phyloP scores from a whole-genome alignment of 108 stramenopile genomes.

The Parietichytrium sp. region DNA sequence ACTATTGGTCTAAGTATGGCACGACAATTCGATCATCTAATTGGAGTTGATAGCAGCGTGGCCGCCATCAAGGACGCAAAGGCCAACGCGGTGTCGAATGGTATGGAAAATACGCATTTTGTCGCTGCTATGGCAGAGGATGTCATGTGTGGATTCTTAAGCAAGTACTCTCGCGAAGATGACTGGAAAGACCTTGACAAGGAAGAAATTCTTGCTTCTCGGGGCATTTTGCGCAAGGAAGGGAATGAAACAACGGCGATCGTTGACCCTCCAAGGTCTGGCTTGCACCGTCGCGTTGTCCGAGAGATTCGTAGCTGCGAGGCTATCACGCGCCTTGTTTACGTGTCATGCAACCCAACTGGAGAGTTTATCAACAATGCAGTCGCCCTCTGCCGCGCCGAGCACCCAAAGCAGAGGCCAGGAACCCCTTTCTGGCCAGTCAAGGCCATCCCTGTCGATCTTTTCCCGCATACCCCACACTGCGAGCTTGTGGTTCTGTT shows the following conservation, averaged over 20 bases:
- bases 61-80: constrained; percentile 83
- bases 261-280: constrained; percentile 88
- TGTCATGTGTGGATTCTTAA: too few relatives aligned
- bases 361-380: constrained; percentile 74
- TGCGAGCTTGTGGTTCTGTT: constrained; percentile 88
- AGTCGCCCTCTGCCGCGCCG: constrained; percentile 71
- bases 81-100: constrained; percentile 71
- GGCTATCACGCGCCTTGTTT: constrained; percentile 76
- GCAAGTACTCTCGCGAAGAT: too few relatives aligned
- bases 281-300: constrained; percentile 75
- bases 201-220: too few relatives aligned
- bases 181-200: too few relatives aligned
- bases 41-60: constrained; percentile 79
- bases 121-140: constrained; percentile 72
- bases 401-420: constrained; percentile 68
- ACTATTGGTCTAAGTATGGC: constrained; percentile 83
- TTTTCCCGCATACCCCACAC: constrained; percentile 88
- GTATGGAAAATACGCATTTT: constrained; percentile 60
- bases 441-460: constrained; percentile 82
- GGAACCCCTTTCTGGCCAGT: constrained; percentile 75
- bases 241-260: too few relatives aligned
- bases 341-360: constrained; percentile 90
- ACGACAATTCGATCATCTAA: constrained; percentile 68
- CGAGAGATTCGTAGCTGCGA: constrained; percentile 67
- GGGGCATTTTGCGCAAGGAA: too few relatives aligned